Conservation (phyloP, 2,329 filamentous ascomycete species). For the Chaetomium strumarium region DNA sequence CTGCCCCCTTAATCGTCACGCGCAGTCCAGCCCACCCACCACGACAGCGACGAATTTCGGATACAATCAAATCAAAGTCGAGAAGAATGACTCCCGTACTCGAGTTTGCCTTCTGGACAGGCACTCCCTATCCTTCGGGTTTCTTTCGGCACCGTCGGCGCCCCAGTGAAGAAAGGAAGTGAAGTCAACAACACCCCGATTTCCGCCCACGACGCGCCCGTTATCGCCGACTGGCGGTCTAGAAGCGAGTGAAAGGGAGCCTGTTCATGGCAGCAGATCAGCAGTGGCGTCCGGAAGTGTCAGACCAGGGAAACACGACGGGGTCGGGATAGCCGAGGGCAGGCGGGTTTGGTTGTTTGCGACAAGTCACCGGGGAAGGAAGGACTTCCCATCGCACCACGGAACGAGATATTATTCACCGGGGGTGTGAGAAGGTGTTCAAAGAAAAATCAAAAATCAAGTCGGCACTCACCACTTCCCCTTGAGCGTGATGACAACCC, state of each 20-base stretch:
- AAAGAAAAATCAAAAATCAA: neutral
- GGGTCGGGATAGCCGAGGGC: neutral
- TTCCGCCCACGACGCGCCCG: neutral
- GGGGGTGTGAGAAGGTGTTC: neutral
- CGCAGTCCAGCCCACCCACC: neutral
- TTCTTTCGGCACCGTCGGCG: neutral
- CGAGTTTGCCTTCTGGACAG: constrained; percentile 3
- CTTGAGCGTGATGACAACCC: constrained; percentile 77
- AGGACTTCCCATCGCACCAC: neutral
- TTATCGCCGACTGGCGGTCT: neutral
- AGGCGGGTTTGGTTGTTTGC: neutral
- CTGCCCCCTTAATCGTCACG: constrained; percentile 8
- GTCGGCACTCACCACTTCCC: constrained; percentile 66
- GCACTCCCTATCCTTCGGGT: neutral
- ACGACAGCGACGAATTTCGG: neutral
- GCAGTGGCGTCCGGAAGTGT: neutral
- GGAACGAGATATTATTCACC: neutral
- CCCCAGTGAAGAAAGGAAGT: neutral
- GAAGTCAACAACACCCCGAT: neutral
- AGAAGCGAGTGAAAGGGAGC: constrained; percentile 36
- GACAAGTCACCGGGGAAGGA: too few relatives aligned
- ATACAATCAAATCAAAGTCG: neutral
- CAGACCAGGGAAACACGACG: neutral
- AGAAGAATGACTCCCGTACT: neutral
- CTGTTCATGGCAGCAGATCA: constrained; percentile 22